Evolutionary conservation across 495 filamentous ascomycete species (phyloP).

Genomic region (Hyaloscypha bicolor): DNA sequence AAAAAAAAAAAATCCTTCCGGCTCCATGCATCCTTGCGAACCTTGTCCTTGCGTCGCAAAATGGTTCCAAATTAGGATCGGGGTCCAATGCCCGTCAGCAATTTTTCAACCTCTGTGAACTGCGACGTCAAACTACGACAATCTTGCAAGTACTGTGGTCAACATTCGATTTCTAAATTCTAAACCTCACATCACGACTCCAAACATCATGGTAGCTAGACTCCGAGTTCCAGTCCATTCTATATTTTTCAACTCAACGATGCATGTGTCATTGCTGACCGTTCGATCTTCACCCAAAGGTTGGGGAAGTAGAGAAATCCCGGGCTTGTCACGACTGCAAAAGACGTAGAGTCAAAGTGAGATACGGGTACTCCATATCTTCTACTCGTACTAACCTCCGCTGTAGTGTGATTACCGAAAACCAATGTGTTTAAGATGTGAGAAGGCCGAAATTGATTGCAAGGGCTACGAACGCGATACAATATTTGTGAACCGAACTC

Average conservation of each 20-base stretch:
- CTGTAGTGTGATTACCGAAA: neutral
- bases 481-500: slow-evolving; percentile 1
- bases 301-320: neutral
- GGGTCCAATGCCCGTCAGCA: neutral
- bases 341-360: neutral
- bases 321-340: slow-evolving; percentile 1
- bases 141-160: neutral
- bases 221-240: neutral
- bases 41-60: neutral
- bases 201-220: neutral
- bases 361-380: neutral
- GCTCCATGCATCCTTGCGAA: neutral
- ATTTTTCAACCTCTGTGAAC: neutral
- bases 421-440: neutral
- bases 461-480: neutral
- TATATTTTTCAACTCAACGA: neutral
- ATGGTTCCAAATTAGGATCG: neutral
- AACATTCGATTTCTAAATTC: neutral
- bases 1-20: too few species aligned
- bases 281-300: neutral
- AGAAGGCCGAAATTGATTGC: neutral
- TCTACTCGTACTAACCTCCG: neutral
- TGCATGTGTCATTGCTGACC: neutral
- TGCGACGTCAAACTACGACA: neutral
- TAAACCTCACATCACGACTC: neutral